Base-by-base conservation (phyloP, 257 asterid genomes). In the Nicotiana sylvestris region DNA sequence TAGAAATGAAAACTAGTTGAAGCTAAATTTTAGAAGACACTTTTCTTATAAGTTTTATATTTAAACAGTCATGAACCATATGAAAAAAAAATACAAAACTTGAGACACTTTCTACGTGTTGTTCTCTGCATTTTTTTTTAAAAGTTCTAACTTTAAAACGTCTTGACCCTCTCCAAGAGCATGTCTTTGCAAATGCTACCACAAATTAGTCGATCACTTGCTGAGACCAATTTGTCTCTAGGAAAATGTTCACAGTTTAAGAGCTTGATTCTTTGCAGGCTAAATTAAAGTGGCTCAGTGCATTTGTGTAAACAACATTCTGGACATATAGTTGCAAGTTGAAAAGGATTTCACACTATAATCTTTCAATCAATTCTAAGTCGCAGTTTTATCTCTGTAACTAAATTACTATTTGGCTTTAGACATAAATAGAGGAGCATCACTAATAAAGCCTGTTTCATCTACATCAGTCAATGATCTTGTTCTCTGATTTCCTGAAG, bases 381-480 rank as follows among this genome's bases (percentile, higher is more conserved):
- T 29, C 15, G 9, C 9, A 60, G 66, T 60, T n/a, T n/a, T 51
- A 9, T 10, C 30, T 60, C 30, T 21, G n/a, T 60, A 8, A 2
- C 12, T 7, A 60, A 60, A 60, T 9, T 8, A 13, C 5, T 6
- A 57, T 57, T 17, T 60, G 25, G 3, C 66, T 60, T 60, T 60
- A n/a, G 30, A 21, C 66, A 9, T 17, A 21, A n/a, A 60, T n/a
- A 21, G 32, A 21, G 66, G 66, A 60, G 0, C 66, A 9, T 60
- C 66, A 60, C 10, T 21, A 60, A 8, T 61, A 61, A 61, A 21
- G 32, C 9, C 32, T 69, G n/a, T n/a, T 69, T 29, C 53, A 69
- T 69, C 77, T 69, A n/a, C 56, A 69, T 37, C 77, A 68, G 32
- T 68, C 77, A 58, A 58, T 58, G 65, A 58, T 58, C 65, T 18